Evolutionary conservation across 1,284 basidiomycete genomes (phyloP), one percentile per base, ranked within the genome.

Genomic region (Ganoderma multipileum): DNA sequence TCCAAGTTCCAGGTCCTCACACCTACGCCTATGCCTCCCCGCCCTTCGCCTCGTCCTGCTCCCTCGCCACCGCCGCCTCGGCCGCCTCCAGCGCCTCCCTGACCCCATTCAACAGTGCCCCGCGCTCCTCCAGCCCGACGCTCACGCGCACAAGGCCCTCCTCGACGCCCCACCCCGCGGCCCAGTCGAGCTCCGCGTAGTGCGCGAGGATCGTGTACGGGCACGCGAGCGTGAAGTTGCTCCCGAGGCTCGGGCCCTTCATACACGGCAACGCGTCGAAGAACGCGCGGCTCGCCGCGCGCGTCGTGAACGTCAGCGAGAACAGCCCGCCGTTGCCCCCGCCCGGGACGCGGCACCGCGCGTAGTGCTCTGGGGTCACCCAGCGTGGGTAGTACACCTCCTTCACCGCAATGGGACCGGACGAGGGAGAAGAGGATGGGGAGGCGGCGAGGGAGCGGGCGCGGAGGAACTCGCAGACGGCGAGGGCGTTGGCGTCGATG

Each of bases 141-240:
- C 93, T 96, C 50, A 99, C 88, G 68, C 98, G 86, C 6, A 99
- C 94, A 57, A 99, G 82, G 4, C 90, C 91, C 62, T 84, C 81
- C 79, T 97, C 95, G 6, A 99, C 95, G 20, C 95, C 97, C 79
- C 89, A 96, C 70, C 84, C 80, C 38, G 87, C 90, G 6, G 96
- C 97, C 98, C 98, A 99, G 41, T 94, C 94, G 67, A 98, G 82
- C 81, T 99, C 98, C 3, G 83, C 79, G 75, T 93, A 99, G 79
- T 99, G 98, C 30, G 95, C 98, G 28, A 99, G 85, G 70, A 99
- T 91, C 3, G 95, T 93, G 79, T 96, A 99, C 28, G 97, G 97
- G 75, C 91, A 95, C 33, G 95, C 95, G 18, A 98, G 86, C 1
- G 97, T 99, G 80, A 99, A 98, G 83, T 96, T 98, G 42, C 97